Base-by-base conservation (phyloP, 495 filamentous ascomycete species). In the Tricharina praecox region DNA sequence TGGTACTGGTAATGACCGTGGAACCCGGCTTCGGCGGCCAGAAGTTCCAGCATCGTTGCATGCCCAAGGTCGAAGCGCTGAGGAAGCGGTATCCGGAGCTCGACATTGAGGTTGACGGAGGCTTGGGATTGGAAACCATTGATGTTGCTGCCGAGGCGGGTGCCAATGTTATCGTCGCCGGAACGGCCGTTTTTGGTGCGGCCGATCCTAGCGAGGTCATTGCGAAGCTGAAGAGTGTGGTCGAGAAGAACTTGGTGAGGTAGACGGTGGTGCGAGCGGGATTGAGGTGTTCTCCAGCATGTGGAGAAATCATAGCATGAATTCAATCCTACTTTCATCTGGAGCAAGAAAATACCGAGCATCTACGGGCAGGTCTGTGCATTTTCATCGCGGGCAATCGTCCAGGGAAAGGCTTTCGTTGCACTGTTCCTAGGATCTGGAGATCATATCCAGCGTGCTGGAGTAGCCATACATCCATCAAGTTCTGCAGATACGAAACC, bases 1-100 rank as follows among this genome's bases (percentile, higher is more conserved):
- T 97, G 92, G 85, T 92, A 21, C 78, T 97, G 8, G 78, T 97
- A 32, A 97, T 97, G 90, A 97, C 90, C 7, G 90, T 97, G 16
- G 77, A 97, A 64, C 90, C 90, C 16, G 90, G 90, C 45, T 97
- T 96, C 64, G 92, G 90, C 50, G 90, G 90, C 10, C 92, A 97
- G 64, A 93, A 92, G 62, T 97, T 97, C 75, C 94, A 95, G 81
- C 79, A 85, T 3, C 82, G 79, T 3, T 83, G 92, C 63, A 72
- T 97, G 54, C 92, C 90, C 53, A 97, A 97, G 66, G 92, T 97
- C 25, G 61, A 75, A 43, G 83, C 78, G 37, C 69, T 97, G 56
- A 75, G 92, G 43, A 66, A 78, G 59, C 74, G 76, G 37, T 97
- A 94, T 63, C 90, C 90, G 3, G 72, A 88, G 3, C 64, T 97